Base-by-base conservation (phyloP, 176 grass and related monocot genomes). In the Cymbopogon citratus region DNA sequence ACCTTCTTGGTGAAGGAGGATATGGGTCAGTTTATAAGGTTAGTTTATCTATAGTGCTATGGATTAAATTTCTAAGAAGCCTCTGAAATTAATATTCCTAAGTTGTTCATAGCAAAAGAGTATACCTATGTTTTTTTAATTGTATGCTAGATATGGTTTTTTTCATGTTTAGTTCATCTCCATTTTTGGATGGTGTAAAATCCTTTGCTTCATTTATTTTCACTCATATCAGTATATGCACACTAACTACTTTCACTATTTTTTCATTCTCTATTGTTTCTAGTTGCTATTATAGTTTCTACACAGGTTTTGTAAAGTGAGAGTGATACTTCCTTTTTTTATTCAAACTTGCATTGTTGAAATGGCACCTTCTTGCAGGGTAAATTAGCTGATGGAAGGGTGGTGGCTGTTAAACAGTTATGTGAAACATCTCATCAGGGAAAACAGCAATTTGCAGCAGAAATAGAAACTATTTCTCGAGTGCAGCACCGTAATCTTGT, bases 1-100 rank as follows among this genome's bases (percentile, higher is more conserved):
- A 97, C 77, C 76, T 88, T 86, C 85, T 97, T 57, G 94, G 94
- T 52, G 80, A 88, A 87, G 94, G 94, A 63, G 94, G 94, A 77
- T 97, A 91, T 90, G 94, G 94, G 9, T 52, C 87, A 12, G 94
- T 97, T 27, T 88, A 68, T 88, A 97, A 94, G 91, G 91, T 98
- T 71, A 54, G 43, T 74, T 81, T 82, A 69, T 45, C 33, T 41
- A 3, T 21, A 29, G 72, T 48, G 49, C 36, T 33, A 18, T 11
- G 34, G n/a, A n/a, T 63, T 34, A 70, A 70, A 51, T 85, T 84
- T 7, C 16, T 63, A 25, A 74, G n/a, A 39, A 39, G 2, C 0
- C 3, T 80, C 12, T 61, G 24, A 79, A 80, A 75, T n/a, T 66
- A 62, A 28, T 43, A 75, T 80, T 67, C 21, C 7, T 63, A 71